These are phyloP conservation scores for Starmerella bombicola DNA, from an alignment of 805 yeast genomes.

Conservation along the genomic window DNA sequence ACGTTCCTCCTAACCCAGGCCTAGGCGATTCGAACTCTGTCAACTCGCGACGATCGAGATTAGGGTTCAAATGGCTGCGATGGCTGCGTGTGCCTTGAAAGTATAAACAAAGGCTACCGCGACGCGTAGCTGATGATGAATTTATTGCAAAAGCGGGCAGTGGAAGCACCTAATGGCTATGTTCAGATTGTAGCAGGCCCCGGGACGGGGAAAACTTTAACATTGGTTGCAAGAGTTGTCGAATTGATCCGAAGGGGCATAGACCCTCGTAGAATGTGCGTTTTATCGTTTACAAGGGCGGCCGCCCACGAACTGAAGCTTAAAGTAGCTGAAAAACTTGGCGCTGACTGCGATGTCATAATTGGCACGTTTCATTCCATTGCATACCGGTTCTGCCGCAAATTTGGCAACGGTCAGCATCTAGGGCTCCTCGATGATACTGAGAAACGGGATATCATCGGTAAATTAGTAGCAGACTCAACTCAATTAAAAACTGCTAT, in stretches of 20 bases:
- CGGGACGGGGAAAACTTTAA: slow-evolving; percentile 71
- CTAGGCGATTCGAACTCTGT: no score
- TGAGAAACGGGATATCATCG: slow-evolving; percentile 41
- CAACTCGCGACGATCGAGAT: no score
- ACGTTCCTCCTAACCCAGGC: no score
- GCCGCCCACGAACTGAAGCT: slow-evolving; percentile 80
- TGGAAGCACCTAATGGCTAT: slow-evolving; percentile 33
- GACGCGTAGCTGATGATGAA: slow-evolving; percentile 27
- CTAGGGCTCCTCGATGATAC: slow-evolving; percentile 53
- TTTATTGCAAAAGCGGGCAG: slow-evolving; percentile 37
- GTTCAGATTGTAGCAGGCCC: slow-evolving; percentile 53
- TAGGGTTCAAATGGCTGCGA: no score
- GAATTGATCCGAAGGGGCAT: slow-evolving; percentile 43
- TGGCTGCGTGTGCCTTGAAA: no score
- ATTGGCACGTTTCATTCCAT: slow-evolving; percentile 89
- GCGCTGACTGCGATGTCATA: slow-evolving; percentile 33
- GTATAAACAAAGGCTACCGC: no score
- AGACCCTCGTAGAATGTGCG: slow-evolving; percentile 53
- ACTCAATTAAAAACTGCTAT: neutral
- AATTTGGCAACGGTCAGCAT: slow-evolving; percentile 34
- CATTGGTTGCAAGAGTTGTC: slow-evolving; percentile 68
- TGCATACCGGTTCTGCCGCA: slow-evolving; percentile 48
- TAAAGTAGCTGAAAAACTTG: slow-evolving; percentile 34
- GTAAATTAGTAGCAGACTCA: slow-evolving; percentile 26
- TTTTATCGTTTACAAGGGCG: slow-evolving; percentile 85